Evolutionary conservation across 768 basidiomycete species (phyloP).

Genomic region (Rhodotorula toruloides): DNA sequence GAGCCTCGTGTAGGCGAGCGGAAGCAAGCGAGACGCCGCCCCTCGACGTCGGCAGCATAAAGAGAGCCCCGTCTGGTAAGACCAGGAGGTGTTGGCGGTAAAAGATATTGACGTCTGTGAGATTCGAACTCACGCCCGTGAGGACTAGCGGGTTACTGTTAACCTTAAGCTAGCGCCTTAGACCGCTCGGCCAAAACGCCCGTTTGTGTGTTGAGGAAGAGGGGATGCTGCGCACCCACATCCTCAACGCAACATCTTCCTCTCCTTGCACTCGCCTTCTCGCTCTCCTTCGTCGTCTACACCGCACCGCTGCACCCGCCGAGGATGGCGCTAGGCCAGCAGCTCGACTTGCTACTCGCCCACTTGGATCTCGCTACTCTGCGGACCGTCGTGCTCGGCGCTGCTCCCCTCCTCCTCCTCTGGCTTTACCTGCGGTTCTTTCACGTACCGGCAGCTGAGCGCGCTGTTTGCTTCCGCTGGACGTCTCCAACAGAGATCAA

Average conservation of each 20-base stretch:
- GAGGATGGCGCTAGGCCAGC: conserved; percentile 20
- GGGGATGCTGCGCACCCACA: neutral
- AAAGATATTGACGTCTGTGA: conserved; percentile 3
- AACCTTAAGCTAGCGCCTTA: conserved; percentile 42
- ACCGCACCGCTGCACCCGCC: too few species aligned
- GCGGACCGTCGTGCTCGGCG: neutral
- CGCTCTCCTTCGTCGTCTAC: neutral
- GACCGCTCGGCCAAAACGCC: conserved; percentile 42
- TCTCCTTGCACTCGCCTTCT: neutral
- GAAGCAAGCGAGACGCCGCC: neutral
- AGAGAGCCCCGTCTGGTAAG: neutral
- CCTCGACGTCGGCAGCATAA: neutral
- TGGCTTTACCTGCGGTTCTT: conserved; percentile 13
- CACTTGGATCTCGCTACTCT: neutral
- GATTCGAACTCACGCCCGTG: conserved; percentile 15
- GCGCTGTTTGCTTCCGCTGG: conserved; percentile 62
- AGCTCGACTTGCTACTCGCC: conserved; percentile 8
- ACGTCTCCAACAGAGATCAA: conserved; percentile 56
- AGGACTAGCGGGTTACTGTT: conserved; percentile 1
- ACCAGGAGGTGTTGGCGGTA: too few species aligned
- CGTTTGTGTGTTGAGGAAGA: neutral
- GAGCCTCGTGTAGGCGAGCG: too few species aligned
- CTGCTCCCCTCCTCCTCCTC: conserved; percentile 1
- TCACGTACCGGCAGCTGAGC: conserved; percentile 9
- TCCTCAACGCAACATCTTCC: neutral